Percentiles rank a stretch among this genome's conserved stretches.
Evolutionary conservation across 2,329 filamentous ascomycete species (phyloP).

Genomic region (Graphium sp.): DNA sequence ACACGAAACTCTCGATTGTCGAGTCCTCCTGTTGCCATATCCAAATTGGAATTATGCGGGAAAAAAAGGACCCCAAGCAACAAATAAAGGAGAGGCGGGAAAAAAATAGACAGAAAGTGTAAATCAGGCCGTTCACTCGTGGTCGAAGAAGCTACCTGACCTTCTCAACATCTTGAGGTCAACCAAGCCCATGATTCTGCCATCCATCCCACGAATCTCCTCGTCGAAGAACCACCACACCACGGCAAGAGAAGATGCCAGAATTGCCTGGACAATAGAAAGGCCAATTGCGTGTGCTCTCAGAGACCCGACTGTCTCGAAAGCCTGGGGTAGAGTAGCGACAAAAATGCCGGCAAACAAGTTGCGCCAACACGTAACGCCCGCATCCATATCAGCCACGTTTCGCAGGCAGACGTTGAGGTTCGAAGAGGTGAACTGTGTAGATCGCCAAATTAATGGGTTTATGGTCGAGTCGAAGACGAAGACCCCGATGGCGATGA

Average conservation of each 20-base stretch:
- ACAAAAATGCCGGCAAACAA: slow-evolving; percentile 24
- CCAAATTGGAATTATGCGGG: not conserved
- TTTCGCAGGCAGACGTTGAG: slow-evolving; percentile 25
- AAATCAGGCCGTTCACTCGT: slow-evolving; percentile 11
- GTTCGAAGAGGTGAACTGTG: slow-evolving; percentile 29
- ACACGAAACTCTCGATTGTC: not conserved
- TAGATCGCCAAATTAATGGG: slow-evolving; percentile 26
- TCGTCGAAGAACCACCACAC: slow-evolving; percentile 26
- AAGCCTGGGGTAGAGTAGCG: slow-evolving; percentile 19
- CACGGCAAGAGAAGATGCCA: slow-evolving; percentile 15
- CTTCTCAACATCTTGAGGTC: slow-evolving; percentile 24
- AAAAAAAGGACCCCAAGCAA: not conserved
- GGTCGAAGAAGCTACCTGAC: slow-evolving; percentile 27
- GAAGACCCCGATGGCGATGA: slow-evolving; percentile 24
- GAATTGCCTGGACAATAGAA: slow-evolving; percentile 19
- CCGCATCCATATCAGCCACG: slow-evolving; percentile 29
- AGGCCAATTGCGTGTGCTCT: slow-evolving; percentile 20
- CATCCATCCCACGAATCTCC: slow-evolving; percentile 23
- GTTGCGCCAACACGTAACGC: slow-evolving; percentile 20
- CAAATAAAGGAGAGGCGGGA: not conserved
- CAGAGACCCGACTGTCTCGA: slow-evolving; percentile 17
- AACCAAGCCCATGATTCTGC: slow-evolving; percentile 26
- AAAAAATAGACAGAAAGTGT: not conserved
- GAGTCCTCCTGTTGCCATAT: not conserved
- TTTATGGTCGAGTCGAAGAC: slow-evolving; percentile 21